Evolutionary conservation across 2,329 filamentous ascomycete genomes (phyloP).

Genomic region (Penicillium palitans): DNA sequence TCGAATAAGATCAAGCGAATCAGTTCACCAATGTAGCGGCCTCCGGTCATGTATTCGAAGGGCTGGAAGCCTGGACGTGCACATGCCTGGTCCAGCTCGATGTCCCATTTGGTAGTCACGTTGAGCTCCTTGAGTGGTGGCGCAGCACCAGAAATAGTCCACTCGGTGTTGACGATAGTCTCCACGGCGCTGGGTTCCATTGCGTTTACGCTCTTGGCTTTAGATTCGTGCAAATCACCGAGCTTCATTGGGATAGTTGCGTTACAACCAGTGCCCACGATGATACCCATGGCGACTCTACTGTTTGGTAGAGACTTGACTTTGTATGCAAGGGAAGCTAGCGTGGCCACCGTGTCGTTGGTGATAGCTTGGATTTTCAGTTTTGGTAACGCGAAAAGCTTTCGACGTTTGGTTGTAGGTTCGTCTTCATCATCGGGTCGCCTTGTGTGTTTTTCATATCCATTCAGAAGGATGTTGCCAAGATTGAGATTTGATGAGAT

Average conservation of each 20-base stretch:
- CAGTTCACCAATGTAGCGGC: constrained; percentile 74
- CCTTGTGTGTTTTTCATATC: constrained; percentile 55
- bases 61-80: constrained; percentile 76
- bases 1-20: constrained; percentile 69
- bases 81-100: constrained; percentile 63
- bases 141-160: constrained; percentile 76
- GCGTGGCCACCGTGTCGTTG: constrained; percentile 77
- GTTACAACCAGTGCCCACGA: constrained; percentile 79
- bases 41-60: constrained; percentile 81
- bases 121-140: constrained; percentile 59
- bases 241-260: constrained; percentile 73
- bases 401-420: constrained; percentile 48
- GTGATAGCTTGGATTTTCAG: constrained; percentile 74
- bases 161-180: constrained; percentile 80
- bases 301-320: constrained; percentile 62
- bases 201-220: constrained; percentile 55
- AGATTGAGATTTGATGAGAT: constrained; percentile 57
- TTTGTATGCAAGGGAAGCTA: constrained; percentile 74
- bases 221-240: constrained; percentile 62
- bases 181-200: constrained; percentile 56
- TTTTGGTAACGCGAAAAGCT: constrained; percentile 57
- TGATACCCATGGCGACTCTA: constrained; percentile 74
- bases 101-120: constrained; percentile 71
- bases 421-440: constrained; percentile 40
- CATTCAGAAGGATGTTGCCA: constrained; percentile 54